Conservation (phyloP, 164 flowering plant genomes). For the Nelumbo lutea region DNA sequence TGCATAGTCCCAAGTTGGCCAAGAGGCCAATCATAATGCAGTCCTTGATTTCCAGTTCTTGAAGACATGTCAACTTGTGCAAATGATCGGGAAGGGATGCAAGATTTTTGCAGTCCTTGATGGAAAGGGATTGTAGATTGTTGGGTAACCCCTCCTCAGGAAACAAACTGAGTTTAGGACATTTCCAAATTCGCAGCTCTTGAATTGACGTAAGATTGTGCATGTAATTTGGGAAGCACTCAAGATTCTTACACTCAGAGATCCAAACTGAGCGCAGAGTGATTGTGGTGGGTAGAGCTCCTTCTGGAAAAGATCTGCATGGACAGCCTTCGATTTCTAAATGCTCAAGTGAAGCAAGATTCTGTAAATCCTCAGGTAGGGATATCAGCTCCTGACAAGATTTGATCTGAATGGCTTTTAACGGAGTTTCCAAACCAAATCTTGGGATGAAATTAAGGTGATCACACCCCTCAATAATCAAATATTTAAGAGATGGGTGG, state of each 20-base stretch:
- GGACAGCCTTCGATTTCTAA: background rate
- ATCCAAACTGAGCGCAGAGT: slow-evolving; percentile 8
- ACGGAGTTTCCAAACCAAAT: slow-evolving; percentile 3
- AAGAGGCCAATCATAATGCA: too few relatives aligned
- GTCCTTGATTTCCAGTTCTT: too few relatives aligned
- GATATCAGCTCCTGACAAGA: background rate
- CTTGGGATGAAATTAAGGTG: slow-evolving; percentile 10
- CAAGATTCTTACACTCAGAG: slow-evolving; percentile 4
- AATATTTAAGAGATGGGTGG: slow-evolving; percentile 10
- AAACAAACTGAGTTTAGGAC: slow-evolving; percentile 12
- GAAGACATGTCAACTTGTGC: too few relatives aligned
- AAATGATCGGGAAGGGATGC: background rate
- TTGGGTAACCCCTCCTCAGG: slow-evolving; percentile 12
- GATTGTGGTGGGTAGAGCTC: background rate
- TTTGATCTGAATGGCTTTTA: background rate
- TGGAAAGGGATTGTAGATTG: slow-evolving; percentile 5
- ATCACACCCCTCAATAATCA: slow-evolving; percentile 11
- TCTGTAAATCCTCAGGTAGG: background rate
- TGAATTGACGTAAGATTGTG: slow-evolving; percentile 8
- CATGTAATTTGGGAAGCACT: slow-evolving; percentile 6
- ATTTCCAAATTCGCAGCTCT: background rate
- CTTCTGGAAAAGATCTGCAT: background rate
- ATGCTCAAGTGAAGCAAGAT: background rate
- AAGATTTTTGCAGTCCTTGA: background rate
- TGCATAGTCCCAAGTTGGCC: background rate